phyloP scores from a whole-genome alignment of 768 basidiomycete genomes.

The Lactarius sp. region DNA sequence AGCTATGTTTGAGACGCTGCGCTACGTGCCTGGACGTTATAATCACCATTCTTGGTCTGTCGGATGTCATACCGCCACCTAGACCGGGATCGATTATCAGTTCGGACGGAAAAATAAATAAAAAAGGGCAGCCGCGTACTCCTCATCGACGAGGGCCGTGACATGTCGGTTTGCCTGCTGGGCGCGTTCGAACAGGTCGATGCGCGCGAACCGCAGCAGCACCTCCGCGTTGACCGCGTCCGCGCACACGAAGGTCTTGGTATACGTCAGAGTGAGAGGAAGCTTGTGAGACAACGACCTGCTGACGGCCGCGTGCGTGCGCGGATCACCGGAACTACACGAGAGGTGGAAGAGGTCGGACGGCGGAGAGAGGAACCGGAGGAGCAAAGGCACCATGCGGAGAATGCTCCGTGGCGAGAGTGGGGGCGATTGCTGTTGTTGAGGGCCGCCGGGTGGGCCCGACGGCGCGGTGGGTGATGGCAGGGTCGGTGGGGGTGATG shows the following conservation, averaged over 20 bases:
- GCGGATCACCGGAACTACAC: constrained; percentile 8
- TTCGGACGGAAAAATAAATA: constrained; percentile 6
- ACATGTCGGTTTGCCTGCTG: constrained; percentile 48
- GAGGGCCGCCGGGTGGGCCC: no score
- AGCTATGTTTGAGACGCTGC: background rate
- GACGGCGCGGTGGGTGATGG: no score
- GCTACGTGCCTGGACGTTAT: constrained; percentile 55
- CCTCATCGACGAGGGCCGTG: constrained; percentile 63
- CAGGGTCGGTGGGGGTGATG: background rate
- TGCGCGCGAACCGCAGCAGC: constrained; percentile 16
- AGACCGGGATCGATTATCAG: background rate
- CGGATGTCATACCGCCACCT: constrained; percentile 66
- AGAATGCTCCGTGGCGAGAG: constrained; percentile 22
- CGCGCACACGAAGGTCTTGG: constrained; percentile 13
- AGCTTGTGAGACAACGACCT: background rate
- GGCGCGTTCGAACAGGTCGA: constrained; percentile 45
- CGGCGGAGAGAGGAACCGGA: constrained; percentile 8
- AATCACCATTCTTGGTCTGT: constrained; percentile 50
- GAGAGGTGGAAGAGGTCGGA: constrained; percentile 14
- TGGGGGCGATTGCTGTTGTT: background rate
- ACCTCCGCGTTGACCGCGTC: constrained; percentile 21
- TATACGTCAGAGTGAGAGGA: constrained; percentile 2
- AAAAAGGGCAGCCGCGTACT: constrained; percentile 44
- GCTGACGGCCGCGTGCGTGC: constrained; percentile 12
- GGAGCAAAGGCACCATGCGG: constrained; percentile 16